Evolutionary conservation across 2,329 filamentous ascomycete species (phyloP).

Genomic region (Zymoseptoria pseudotritici): DNA sequence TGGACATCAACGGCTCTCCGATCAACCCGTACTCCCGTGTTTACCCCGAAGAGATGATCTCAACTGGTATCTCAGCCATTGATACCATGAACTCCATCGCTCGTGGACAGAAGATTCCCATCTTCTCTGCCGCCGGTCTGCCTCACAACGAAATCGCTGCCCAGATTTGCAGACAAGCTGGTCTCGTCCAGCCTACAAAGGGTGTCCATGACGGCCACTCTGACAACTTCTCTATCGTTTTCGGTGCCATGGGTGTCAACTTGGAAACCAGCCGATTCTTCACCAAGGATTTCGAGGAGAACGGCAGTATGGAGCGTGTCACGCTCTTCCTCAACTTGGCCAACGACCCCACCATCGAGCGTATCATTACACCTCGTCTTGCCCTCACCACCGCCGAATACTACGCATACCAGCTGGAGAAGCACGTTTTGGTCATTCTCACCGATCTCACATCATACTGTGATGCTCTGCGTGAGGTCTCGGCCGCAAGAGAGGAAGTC

Average conservation of each 20-base stretch:
- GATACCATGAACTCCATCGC: slow-evolving; percentile 92
- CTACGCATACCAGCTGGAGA: slow-evolving; percentile 99
- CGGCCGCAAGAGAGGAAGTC: slow-evolving; percentile 95
- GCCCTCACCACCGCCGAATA: slow-evolving; percentile 98
- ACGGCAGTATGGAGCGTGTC: slow-evolving; percentile 93
- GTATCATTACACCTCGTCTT: slow-evolving; percentile 98
- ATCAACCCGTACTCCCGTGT: slow-evolving; percentile 98
- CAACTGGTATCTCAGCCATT: slow-evolving; percentile 97
- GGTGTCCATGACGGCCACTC: slow-evolving; percentile 93
- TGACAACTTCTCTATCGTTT: slow-evolving; percentile 99
- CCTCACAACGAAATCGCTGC: slow-evolving; percentile 99
- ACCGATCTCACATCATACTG: slow-evolving; percentile 98
- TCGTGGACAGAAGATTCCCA: slow-evolving; percentile 98
- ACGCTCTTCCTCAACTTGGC: slow-evolving; percentile 98
- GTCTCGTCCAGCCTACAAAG: slow-evolving; percentile 81
- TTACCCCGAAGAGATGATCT: slow-evolving; percentile 99
- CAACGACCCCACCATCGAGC: slow-evolving; percentile 98
- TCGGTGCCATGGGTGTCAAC: slow-evolving; percentile 99
- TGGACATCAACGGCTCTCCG: slow-evolving; percentile 97
- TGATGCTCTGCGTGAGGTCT: slow-evolving; percentile 97
- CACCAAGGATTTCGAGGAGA: slow-evolving; percentile 97
- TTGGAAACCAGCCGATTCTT: slow-evolving; percentile 98
- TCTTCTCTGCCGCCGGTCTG: slow-evolving; percentile 96
- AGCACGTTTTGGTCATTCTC: slow-evolving; percentile 97
- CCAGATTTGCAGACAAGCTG: slow-evolving; percentile 95